A percentile compares a stretch with the other conserved stretches of the same genome.
These are phyloP conservation scores for Penicillium griseofulvum DNA, from an alignment of 2,329 filamentous ascomycete genomes.

Conservation along the genomic window DNA sequence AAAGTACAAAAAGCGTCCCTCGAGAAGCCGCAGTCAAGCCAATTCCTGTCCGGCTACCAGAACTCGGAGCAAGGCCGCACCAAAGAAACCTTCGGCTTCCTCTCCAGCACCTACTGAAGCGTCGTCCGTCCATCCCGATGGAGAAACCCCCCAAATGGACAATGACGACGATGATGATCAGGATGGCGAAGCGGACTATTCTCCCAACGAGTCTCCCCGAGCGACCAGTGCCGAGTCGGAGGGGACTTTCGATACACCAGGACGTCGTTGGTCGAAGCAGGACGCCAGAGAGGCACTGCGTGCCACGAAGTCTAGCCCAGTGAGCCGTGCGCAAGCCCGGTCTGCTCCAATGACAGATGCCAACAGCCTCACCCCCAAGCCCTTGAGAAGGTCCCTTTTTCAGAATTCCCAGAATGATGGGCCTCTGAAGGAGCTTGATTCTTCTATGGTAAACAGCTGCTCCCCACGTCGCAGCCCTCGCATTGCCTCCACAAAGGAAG, in stretches of 20 bases:
- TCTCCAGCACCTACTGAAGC: constrained; percentile 40
- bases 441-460: constrained; percentile 43
- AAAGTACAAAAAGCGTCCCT: constrained; percentile 39
- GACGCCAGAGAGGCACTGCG: constrained; percentile 49
- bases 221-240: constrained; percentile 50
- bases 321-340: constrained; percentile 49
- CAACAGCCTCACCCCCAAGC: constrained; percentile 56
- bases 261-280: constrained; percentile 37
- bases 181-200: constrained; percentile 32
- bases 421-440: constrained; percentile 37
- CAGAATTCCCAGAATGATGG: constrained; percentile 38
- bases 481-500: constrained; percentile 33
- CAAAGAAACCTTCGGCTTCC: constrained; percentile 34
- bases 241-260: constrained; percentile 37
- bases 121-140: constrained; percentile 38
- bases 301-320: constrained; percentile 62
- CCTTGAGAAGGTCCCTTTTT: constrained; percentile 48
- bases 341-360: constrained; percentile 43
- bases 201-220: constrained; percentile 43
- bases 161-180: constrained; percentile 36
- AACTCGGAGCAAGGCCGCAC: constrained; percentile 31
- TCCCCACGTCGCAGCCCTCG: constrained; percentile 48
- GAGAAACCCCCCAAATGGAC: constrained; percentile 34
- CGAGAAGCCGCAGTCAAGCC: constrained; percentile 35
- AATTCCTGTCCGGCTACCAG: constrained; percentile 33